Evolutionary conservation across 805 yeast species (phyloP), one percentile per base, ranked within the genome.

Genomic region (Yarrowia alimentaria): DNA sequence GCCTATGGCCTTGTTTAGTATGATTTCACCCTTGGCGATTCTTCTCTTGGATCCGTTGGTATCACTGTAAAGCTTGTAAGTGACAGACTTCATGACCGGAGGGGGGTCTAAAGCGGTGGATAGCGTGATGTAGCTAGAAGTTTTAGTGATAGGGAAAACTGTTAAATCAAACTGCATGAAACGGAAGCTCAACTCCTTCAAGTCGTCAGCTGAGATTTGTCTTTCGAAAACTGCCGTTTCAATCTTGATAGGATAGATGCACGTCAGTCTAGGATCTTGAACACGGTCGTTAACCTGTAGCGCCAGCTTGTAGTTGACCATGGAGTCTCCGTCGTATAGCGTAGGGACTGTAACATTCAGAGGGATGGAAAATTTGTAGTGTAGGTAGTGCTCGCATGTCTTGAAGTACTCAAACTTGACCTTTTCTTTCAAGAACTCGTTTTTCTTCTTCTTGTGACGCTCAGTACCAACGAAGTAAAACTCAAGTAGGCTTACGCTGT

Each of bases 401-500:
- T n/a, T 4, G 1, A 6, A 26, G 24, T 26, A 28, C 5, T 19
- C 5, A 19, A 40, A 40, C 33, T 40, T 40, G 47, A 40, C 14
- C 25, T 40, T 26, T 14, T 40, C 47, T 9, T 14, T 40, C 18
- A 40, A 18, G 14, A 40, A 13, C 25, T 40, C 13, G 11, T 13
- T 9, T 18, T 18, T 40, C 5, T 18, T n/a, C 33, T 40, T 40
- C 19, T 40, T 40, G 47, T 40, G 19, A 12, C n/a, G 22, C n/a
- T 40, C 33, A 8, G 47, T 40, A 24, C 47, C 47, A 6, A 40
- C 22, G 6, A 40, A 14, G 24, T 40, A 28, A 28, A 40, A 40
- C 47, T 40, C 47, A 19, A 40, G 13, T 20, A 40, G 47, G n/a
- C 43, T 24, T 17, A 24, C 43, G 5, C 11, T 37, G 43, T 6